Conservation (phyloP, 345 rosid species). For the Psidium guajava region DNA sequence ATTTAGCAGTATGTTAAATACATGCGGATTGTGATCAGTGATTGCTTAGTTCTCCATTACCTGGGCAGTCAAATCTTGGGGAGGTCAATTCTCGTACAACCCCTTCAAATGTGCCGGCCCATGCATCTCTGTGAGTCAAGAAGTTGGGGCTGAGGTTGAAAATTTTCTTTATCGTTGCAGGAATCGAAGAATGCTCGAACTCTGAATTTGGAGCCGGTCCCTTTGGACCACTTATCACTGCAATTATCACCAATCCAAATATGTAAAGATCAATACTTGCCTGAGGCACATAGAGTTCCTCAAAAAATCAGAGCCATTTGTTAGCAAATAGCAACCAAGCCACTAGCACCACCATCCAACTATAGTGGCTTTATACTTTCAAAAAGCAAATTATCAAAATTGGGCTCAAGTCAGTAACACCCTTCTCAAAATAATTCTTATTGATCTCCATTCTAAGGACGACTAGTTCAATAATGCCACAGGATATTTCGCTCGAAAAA, state of each 20-base stretch:
- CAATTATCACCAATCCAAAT: neutral
- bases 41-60: constrained; percentile 1
- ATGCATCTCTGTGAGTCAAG: constrained; percentile 92
- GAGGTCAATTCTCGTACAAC: constrained; percentile 49
- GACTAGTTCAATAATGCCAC: neutral
- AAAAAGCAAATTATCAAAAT: neutral
- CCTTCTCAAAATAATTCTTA: neutral
- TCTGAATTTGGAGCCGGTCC: constrained; percentile 68
- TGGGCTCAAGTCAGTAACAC: neutral
- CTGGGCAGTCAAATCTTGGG: constrained; percentile 85
- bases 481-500: neutral
- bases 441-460: neutral
- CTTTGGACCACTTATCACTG: constrained; percentile 54
- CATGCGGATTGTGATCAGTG: neutral
- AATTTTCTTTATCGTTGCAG: constrained; percentile 79
- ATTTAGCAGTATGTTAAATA: neutral
- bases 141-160: constrained; percentile 76
- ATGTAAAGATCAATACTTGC: neutral
- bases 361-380: neutral
- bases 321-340: neutral
- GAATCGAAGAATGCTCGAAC: constrained; percentile 68
- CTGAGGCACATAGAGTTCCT: neutral
- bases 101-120: constrained; percentile 91
- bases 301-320: neutral
- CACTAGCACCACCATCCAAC: neutral